These are phyloP conservation scores for Ceratocystis variospora DNA, from an alignment of 2,329 filamentous ascomycete species.

Conservation along the genomic window DNA sequence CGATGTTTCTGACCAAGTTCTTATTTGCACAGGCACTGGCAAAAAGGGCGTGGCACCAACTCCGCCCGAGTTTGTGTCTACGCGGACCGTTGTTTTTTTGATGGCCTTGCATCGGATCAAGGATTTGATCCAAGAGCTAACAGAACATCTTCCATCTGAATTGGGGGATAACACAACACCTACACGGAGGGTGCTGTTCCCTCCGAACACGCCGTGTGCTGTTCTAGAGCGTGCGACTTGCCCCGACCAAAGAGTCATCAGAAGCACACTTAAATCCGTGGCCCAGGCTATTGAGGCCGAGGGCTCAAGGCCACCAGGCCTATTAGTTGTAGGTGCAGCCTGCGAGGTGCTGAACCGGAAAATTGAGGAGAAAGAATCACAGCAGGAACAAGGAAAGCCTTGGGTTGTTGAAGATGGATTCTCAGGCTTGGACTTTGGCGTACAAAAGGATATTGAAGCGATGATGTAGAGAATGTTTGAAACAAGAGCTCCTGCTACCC, in stretches of 20 bases:
- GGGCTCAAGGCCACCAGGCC: slow-evolving; percentile 74
- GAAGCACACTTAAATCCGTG: slow-evolving; percentile 70
- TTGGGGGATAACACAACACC: slow-evolving; percentile 22
- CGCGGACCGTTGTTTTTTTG: slow-evolving; percentile 77
- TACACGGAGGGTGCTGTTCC: slow-evolving; percentile 43
- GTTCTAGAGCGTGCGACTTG: slow-evolving; percentile 90
- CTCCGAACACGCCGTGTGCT: slow-evolving; percentile 67
- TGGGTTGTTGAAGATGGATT: slow-evolving; percentile 89
- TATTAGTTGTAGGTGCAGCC: slow-evolving; percentile 71
- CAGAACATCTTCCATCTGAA: slow-evolving; percentile 28
- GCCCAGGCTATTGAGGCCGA: slow-evolving; percentile 74
- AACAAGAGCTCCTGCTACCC: no score
- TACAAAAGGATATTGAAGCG: slow-evolving; percentile 13
- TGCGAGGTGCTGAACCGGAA: slow-evolving; percentile 60
- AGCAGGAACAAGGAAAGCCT: slow-evolving; percentile 39
- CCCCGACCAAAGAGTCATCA: slow-evolving; percentile 82
- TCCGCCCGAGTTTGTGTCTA: slow-evolving; percentile 65
- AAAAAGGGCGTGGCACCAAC: slow-evolving; percentile 70
- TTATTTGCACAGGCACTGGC: slow-evolving; percentile 93
- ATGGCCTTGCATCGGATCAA: slow-evolving; percentile 85
- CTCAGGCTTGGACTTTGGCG: slow-evolving; percentile 48
- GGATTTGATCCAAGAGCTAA: slow-evolving; percentile 60
- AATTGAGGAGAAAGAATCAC: background rate
- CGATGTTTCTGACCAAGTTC: slow-evolving; percentile 77
- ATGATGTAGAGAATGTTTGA: slow-evolving; percentile 1